phyloP scores from a whole-genome alignment of 208 protist genomes.

The Wallacemonas collosoma region DNA sequence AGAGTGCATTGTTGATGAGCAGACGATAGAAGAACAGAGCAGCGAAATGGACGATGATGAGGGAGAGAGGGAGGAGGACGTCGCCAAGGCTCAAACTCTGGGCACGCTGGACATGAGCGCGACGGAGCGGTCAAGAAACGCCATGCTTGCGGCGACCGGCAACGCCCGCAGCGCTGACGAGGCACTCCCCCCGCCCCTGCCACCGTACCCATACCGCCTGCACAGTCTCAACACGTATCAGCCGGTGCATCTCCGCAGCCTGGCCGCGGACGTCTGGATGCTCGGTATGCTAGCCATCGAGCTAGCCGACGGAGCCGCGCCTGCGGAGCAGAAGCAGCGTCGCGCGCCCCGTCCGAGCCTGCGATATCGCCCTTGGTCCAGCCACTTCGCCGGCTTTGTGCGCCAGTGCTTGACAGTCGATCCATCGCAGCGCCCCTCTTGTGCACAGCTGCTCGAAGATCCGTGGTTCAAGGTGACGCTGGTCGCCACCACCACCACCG shows the following conservation, averaged over 20 bases:
- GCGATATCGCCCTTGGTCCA: constrained; percentile 39
- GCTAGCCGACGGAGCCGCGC: constrained; percentile 55
- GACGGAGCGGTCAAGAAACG: background rate
- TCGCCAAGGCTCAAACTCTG: background rate
- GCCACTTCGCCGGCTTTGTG: constrained; percentile 67
- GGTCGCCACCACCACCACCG: background rate
- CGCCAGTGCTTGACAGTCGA: constrained; percentile 47
- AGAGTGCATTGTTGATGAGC: constrained; percentile 42
- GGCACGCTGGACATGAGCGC: background rate
- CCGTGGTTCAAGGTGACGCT: constrained; percentile 65
- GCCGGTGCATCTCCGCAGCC: constrained; percentile 21
- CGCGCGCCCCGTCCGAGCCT: constrained; percentile 39
- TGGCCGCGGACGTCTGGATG: constrained; percentile 72
- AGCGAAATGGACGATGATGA: no score
- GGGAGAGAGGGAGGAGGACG: background rate
- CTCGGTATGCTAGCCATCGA: constrained; percentile 73
- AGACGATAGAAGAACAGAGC: background rate
- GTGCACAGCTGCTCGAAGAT: constrained; percentile 66
- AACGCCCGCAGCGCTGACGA: background rate
- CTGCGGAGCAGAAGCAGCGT: constrained; percentile 46
- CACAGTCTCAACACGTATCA: constrained; percentile 39
- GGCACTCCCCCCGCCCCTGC: background rate
- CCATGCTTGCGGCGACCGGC: background rate
- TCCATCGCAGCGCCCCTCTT: constrained; percentile 51
- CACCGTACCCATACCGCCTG: constrained; percentile 20